These are phyloP conservation scores for Melocanna baccifera DNA, from an alignment of 176 grass and related monocot genomes.

Conservation along the genomic window DNA sequence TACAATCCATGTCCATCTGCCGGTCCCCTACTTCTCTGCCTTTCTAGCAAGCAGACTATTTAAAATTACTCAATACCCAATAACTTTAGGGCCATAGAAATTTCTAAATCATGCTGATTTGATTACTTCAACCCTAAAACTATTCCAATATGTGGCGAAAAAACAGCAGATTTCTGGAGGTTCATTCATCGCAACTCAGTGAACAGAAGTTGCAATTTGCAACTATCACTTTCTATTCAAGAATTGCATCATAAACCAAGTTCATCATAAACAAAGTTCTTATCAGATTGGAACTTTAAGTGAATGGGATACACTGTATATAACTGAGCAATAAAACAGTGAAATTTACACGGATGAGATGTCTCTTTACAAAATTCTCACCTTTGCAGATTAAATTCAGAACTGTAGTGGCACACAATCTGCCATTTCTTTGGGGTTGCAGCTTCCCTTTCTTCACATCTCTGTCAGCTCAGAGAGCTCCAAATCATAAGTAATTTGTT, in stretches of 20 bases:
- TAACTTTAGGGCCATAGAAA: constrained; percentile 1
- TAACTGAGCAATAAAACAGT: constrained; percentile 28
- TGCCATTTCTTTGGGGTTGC: constrained; percentile 8
- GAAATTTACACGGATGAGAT: constrained; percentile 30
- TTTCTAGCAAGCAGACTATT: constrained; percentile 15
- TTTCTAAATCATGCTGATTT: neutral
- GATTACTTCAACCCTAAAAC: neutral
- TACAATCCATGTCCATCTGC: constrained; percentile 9
- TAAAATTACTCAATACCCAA: neutral
- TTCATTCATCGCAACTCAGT: neutral
- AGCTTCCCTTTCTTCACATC: constrained; percentile 21
- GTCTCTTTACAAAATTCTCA: constrained; percentile 32
- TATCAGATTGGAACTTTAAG: neutral
- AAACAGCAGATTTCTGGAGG: neutral
- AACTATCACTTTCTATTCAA: neutral
- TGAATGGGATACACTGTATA: constrained; percentile 7
- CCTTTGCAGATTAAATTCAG: constrained; percentile 23
- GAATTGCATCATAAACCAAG: neutral
- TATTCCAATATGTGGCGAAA: neutral
- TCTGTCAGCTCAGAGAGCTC: constrained; percentile 29
- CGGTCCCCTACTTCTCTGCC: constrained; percentile 16
- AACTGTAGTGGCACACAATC: neutral
- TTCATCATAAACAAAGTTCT: neutral
- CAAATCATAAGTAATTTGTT: neutral
- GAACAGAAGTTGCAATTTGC: neutral